Conservation (phyloP, 2,329 filamentous ascomycete genomes). For the Diplodia corticola region DNA sequence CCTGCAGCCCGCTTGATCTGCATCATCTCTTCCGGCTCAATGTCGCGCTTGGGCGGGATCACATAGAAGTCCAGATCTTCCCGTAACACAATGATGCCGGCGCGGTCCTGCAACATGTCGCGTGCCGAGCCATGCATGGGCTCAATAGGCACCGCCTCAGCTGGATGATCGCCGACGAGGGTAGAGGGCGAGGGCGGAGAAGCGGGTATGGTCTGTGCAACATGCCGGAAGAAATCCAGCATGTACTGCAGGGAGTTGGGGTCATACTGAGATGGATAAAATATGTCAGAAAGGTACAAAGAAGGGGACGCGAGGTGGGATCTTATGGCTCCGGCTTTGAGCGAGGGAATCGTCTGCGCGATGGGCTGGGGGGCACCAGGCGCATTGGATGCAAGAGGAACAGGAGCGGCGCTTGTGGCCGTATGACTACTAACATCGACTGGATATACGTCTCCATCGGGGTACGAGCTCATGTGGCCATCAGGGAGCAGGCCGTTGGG, state of each 20-base stretch:
- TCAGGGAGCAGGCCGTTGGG: constrained; percentile 98
- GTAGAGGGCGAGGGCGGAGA: constrained; percentile 65
- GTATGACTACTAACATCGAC: constrained; percentile 75
- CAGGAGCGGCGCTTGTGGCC: not conserved
- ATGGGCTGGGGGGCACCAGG: constrained; percentile 27
- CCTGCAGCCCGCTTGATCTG: constrained; percentile 93
- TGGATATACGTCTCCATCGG: constrained; percentile 91
- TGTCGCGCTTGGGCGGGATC: constrained; percentile 83
- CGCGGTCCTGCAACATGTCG: constrained; percentile 81
- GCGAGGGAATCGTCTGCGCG: constrained; percentile 35
- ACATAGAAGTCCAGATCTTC: constrained; percentile 98
- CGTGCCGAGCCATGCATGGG: constrained; percentile 68
- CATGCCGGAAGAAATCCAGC: constrained; percentile 96
- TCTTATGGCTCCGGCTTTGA: constrained; percentile 36
- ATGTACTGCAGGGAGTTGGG: constrained; percentile 96
- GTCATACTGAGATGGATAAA: constrained; percentile 75
- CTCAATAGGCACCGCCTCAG: constrained; percentile 67
- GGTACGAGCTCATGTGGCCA: constrained; percentile 89
- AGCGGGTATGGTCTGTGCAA: constrained; percentile 91
- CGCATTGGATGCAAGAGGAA: constrained; percentile 31
- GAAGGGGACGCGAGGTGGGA: constrained; percentile 45
- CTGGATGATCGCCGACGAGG: constrained; percentile 33
- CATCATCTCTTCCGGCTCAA: constrained; percentile 87
- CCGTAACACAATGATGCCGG: constrained; percentile 93
- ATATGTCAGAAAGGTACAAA: constrained; percentile 59